Percentiles rank a stretch among this genome's conserved stretches.
phyloP scores from a whole-genome alignment of 2,329 filamentous ascomycete genomes.

The Neoarthrinium moseri region DNA sequence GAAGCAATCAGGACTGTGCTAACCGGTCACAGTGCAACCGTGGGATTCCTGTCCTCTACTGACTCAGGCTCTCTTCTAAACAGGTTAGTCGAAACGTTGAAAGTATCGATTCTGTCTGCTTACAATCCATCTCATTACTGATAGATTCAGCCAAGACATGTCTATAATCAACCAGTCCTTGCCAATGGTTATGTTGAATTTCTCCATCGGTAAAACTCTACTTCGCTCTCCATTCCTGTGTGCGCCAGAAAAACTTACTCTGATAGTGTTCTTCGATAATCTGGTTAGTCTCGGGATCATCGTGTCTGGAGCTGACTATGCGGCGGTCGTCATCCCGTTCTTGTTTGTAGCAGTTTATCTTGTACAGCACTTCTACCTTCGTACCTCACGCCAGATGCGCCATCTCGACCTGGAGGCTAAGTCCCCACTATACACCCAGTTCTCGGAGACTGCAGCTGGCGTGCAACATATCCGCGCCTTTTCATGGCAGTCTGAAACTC shows the following conservation, averaged over 20 bases:
- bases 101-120: too few species aligned
- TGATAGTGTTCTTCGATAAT: not conserved
- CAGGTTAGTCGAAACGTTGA: too few species aligned
- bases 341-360: constrained; percentile 28
- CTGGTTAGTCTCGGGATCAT: not conserved
- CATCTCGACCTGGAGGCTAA: constrained; percentile 4
- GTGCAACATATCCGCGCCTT: not conserved
- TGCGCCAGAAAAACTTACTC: not conserved
- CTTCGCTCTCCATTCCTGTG: not conserved
- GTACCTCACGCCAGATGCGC: constrained; percentile 3
- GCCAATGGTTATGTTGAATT: constrained; percentile 1
- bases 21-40: constrained; percentile 30
- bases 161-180: not conserved
- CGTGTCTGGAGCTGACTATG: not conserved
- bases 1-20: not conserved
- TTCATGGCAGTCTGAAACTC: not conserved
- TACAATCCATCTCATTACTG: too few species aligned
- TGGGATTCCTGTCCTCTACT: constrained; percentile 37
- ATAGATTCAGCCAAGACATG: constrained; percentile 6
- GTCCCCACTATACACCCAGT: constrained; percentile 19
- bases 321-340: constrained; percentile 4
- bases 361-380: constrained; percentile 6
- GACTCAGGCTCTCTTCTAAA: constrained; percentile 40
- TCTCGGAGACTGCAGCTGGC: not conserved
- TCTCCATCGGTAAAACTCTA: not conserved